Evolutionary conservation across 192 early-diverging fungal genomes (phyloP).

Genomic region (Rhizophagus sp.): DNA sequence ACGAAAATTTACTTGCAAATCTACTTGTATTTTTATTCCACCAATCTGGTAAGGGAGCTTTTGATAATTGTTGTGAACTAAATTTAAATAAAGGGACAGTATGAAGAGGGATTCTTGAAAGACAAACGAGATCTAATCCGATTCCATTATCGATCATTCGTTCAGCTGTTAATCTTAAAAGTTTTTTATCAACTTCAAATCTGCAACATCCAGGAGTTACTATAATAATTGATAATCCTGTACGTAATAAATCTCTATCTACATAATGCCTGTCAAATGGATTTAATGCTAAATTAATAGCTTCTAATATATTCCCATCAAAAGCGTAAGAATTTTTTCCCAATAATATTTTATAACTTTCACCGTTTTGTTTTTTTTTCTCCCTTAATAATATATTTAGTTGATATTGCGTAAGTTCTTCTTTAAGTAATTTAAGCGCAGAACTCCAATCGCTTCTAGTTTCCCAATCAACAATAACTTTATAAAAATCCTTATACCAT

Average conservation of each 20-base stretch:
- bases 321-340: constrained; percentile 82
- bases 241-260: constrained; percentile 90
- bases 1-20: constrained; percentile 28
- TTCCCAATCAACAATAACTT: constrained; percentile 94
- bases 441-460: constrained; percentile 72
- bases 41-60: constrained; percentile 36
- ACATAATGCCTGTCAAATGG: constrained; percentile 92
- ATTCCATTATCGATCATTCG: constrained; percentile 92
- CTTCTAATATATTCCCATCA: constrained; percentile 95
- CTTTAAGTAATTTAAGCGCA: constrained; percentile 64
- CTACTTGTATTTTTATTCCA: constrained; percentile 11
- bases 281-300: constrained; percentile 95
- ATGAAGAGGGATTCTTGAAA: constrained; percentile 85
- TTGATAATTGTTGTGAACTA: constrained; percentile 51
- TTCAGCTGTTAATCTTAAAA: constrained; percentile 91
- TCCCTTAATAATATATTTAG: constrained; percentile 62
- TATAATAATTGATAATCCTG: constrained; percentile 85
- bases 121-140: constrained; percentile 88
- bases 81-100: constrained; percentile 87
- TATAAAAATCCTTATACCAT: constrained; percentile 91
- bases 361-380: constrained; percentile 30
- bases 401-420: constrained; percentile 76
- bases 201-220: constrained; percentile 89
- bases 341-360: constrained; percentile 55
- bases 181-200: constrained; percentile 83